Base-by-base conservation (phyloP, 495 filamentous ascomycete species). In the Cetradonia linearis region DNA sequence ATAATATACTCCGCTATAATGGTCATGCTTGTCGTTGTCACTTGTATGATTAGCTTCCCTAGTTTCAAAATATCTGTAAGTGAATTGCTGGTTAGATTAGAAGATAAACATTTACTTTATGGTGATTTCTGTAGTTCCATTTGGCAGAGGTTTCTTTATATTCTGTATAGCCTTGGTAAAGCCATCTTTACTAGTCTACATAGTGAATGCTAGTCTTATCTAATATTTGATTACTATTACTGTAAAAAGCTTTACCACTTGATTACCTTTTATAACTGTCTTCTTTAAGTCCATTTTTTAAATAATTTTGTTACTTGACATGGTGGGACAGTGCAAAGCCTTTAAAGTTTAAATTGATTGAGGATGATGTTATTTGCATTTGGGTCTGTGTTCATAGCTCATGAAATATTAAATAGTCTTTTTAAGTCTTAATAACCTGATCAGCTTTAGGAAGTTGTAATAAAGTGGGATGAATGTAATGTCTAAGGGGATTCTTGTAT, bases 231-330 rank as follows among this genome's bases (percentile, higher is more conserved):
- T 44, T 44, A 44, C 40, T n/a, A n/a, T 44, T 44, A n/a, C 40
- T 44, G 40, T n/a, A n/a, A n/a, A 44, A n/a, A 44, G 40, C 40
- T n/a, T 44, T n/a, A 44, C 40, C 40, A n/a, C 40, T 44, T 44
- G 10, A 44, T n/a, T 44, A 44, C 40, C 40, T n/a, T 44, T 44
- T 44, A n/a, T 44, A 13, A 44, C 40, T n/a, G 40, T 44, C 40
- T 44, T 44, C 40, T 44, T 18, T n/a, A 44, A 44, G 40, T 44
- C 40, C 20, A 44, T n/a, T 44, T 7, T 44, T n/a, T 44, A 44
- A n/a, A 44, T 44, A n/a, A 44, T 44, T 44, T 18, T 44, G 10
- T 44, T 44, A 4, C 40, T 44, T 44, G 40, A 44, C 10, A 44
- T 44, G 10, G 40, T n/a, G 40, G 40, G 40, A 44, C 40, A n/a